phyloP scores from a whole-genome alignment of 495 filamentous ascomycete species.

The Penicillium roqueforti region DNA sequence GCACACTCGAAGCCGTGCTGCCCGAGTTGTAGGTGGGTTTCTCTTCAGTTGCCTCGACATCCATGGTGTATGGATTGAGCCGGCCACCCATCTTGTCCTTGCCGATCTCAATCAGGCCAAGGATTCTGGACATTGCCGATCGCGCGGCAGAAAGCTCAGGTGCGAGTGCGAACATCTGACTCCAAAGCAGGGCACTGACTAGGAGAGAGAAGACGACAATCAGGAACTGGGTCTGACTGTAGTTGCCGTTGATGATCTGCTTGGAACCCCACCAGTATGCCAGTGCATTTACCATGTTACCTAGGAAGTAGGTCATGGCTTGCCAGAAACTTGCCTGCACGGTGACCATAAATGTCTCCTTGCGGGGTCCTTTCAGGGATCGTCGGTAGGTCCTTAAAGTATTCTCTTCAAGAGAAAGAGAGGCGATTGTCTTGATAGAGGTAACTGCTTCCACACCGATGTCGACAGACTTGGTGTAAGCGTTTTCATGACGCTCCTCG shows the following conservation, averaged over 20 bases:
- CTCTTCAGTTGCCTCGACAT: constrained; percentile 20
- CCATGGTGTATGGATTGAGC: neutral
- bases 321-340: constrained; percentile 47
- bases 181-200: constrained; percentile 54
- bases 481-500: constrained; percentile 53
- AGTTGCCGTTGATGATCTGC: constrained; percentile 51
- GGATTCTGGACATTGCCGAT: constrained; percentile 38
- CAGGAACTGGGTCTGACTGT: constrained; percentile 55
- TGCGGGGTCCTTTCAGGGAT: constrained; percentile 34
- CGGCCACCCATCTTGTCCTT: constrained; percentile 27
- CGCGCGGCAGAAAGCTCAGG: constrained; percentile 53
- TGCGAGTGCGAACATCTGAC: constrained; percentile 60
- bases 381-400: constrained; percentile 34
- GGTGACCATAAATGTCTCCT: constrained; percentile 43
- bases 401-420: constrained; percentile 43
- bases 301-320: constrained; percentile 47
- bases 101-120: constrained; percentile 44
- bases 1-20: constrained; percentile 37
- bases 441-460: constrained; percentile 47
- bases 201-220: constrained; percentile 56
- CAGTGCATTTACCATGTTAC: constrained; percentile 56
- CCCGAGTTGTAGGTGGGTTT: constrained; percentile 19
- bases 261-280: constrained; percentile 65
- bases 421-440: constrained; percentile 51
- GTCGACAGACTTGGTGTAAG: constrained; percentile 44